These are phyloP conservation scores for Plenodomus biglobosus DNA, from an alignment of 2,329 filamentous ascomycete genomes.

Conservation along the genomic window DNA sequence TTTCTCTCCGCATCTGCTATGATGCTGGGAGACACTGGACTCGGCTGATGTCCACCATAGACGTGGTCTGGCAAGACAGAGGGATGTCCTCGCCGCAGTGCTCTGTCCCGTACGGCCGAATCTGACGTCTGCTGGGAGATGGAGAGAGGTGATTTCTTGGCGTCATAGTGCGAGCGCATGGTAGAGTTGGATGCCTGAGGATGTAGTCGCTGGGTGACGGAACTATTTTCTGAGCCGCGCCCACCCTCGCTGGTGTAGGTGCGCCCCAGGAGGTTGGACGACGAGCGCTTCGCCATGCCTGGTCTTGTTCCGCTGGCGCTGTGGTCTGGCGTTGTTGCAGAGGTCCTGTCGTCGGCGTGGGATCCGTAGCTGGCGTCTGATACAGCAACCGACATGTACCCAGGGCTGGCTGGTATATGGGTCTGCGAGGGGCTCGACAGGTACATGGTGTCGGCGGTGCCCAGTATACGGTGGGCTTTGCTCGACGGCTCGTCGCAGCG, in stretches of 20 bases:
- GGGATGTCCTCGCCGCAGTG: slow-evolving; percentile 44
- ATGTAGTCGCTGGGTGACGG: slow-evolving; percentile 30
- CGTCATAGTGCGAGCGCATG: slow-evolving; percentile 49
- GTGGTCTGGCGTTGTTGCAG: slow-evolving; percentile 23
- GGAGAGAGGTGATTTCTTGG: slow-evolving; percentile 43
- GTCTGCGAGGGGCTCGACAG: slow-evolving; percentile 27
- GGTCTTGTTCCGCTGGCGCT: slow-evolving; percentile 18
- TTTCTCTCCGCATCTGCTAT: slow-evolving; percentile 22
- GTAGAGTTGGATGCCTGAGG: slow-evolving; percentile 44
- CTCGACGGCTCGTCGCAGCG: slow-evolving; percentile 27
- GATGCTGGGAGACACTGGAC: slow-evolving; percentile 25
- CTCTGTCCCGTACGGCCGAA: slow-evolving; percentile 49
- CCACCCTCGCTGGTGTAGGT: slow-evolving; percentile 24
- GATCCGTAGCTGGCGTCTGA: slow-evolving; percentile 35
- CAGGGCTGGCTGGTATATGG: slow-evolving; percentile 27
- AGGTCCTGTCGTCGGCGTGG: slow-evolving; percentile 25
- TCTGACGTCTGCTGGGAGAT: slow-evolving; percentile 51
- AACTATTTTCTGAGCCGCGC: slow-evolving; percentile 33
- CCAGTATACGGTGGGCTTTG: slow-evolving; percentile 45
- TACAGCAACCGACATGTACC: slow-evolving; percentile 36
- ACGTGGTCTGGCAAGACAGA: slow-evolving; percentile 22
- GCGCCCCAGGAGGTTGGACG: slow-evolving; percentile 38
- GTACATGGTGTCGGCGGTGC: slow-evolving; percentile 36
- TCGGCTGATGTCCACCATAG: slow-evolving; percentile 15
- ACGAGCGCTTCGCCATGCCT: slow-evolving; percentile 34